phyloP scores from a whole-genome alignment of 108 stramenopile genomes.

The Nannochloropsis gaditana region DNA sequence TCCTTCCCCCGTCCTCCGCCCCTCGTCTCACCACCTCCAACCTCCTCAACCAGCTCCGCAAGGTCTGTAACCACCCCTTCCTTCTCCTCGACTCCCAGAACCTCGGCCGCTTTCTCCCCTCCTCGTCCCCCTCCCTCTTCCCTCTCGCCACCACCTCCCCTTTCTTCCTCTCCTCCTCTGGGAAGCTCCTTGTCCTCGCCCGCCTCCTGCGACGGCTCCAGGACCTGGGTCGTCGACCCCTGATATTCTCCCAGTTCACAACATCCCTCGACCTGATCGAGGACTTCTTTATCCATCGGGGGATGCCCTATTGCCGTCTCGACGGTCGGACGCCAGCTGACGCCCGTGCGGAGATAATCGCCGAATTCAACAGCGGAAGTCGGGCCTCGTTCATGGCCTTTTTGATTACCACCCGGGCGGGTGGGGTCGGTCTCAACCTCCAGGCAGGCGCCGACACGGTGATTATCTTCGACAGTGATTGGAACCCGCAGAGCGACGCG shows the following conservation, averaged over 20 bases:
- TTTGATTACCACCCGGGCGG: neutral
- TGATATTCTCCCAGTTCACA: slow-evolving; percentile 33
- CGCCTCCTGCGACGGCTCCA: slow-evolving; percentile 26
- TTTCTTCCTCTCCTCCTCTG: slow-evolving; percentile 23
- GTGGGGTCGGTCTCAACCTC: neutral
- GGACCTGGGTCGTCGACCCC: slow-evolving; percentile 25
- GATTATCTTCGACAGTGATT: slow-evolving; percentile 93
- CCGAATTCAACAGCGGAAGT: neutral
- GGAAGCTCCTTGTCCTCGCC: slow-evolving; percentile 25
- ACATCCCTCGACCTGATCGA: slow-evolving; percentile 29
- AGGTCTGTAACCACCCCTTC: slow-evolving; percentile 93
- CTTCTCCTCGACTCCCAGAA: slow-evolving; percentile 54
- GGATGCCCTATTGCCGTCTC: neutral
- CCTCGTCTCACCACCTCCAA: slow-evolving; percentile 51
- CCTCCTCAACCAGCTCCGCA: slow-evolving; percentile 82
- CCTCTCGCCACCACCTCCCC: neutral
- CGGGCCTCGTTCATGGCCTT: neutral
- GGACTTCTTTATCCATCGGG: neutral
- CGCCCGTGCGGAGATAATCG: neutral
- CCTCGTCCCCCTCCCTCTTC: neutral
- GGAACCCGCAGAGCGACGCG: slow-evolving; percentile 96
- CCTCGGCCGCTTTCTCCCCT: neutral
- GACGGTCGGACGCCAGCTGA: neutral
- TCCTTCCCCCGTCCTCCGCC: slow-evolving; percentile 52
- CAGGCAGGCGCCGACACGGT: slow-evolving; percentile 83